phyloP scores from a whole-genome alignment of 768 basidiomycete species.

The Mycena olivaceomarginata region DNA sequence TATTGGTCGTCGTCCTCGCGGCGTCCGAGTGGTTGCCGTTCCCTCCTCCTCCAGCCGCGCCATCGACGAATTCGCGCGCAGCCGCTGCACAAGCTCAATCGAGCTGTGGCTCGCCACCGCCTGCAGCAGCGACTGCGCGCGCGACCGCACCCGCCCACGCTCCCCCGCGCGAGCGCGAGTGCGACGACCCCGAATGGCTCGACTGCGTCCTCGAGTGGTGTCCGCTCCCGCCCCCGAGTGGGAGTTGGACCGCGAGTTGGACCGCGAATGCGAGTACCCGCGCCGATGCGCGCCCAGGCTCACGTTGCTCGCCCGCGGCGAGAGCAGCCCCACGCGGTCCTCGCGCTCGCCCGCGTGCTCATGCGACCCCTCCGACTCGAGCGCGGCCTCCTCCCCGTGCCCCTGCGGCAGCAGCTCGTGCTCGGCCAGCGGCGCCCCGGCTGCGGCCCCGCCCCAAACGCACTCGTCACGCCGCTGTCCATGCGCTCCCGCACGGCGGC shows the following conservation, averaged over 20 bases:
- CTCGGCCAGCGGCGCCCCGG: conserved; percentile 21
- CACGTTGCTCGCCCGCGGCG: conserved; percentile 60
- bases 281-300: conserved; percentile 54
- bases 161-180: conserved; percentile 59
- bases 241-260: conserved; percentile 54
- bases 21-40: background rate
- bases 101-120: conserved; percentile 79
- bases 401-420: conserved; percentile 20
- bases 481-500: conserved; percentile 30
- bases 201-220: conserved; percentile 53
- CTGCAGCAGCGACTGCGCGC: conserved; percentile 82
- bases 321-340: conserved; percentile 76
- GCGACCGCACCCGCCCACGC: conserved; percentile 70
- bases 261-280: conserved; percentile 55
- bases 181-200: conserved; percentile 58
- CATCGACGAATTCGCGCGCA: conserved; percentile 82
- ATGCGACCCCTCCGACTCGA: conserved; percentile 73
- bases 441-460: conserved; percentile 30
- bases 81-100: conserved; percentile 71
- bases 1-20: conserved; percentile 37
- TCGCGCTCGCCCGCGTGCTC: conserved; percentile 80
- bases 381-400: conserved; percentile 40
- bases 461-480: conserved; percentile 46
- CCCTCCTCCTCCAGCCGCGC: conserved; percentile 77
- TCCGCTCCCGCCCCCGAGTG: background rate